Percentiles rank a stretch among this genome's conserved stretches.
These are phyloP conservation scores for Tubosaeta sp. DNA, from an alignment of 768 basidiomycete species.

Conservation along the genomic window DNA sequence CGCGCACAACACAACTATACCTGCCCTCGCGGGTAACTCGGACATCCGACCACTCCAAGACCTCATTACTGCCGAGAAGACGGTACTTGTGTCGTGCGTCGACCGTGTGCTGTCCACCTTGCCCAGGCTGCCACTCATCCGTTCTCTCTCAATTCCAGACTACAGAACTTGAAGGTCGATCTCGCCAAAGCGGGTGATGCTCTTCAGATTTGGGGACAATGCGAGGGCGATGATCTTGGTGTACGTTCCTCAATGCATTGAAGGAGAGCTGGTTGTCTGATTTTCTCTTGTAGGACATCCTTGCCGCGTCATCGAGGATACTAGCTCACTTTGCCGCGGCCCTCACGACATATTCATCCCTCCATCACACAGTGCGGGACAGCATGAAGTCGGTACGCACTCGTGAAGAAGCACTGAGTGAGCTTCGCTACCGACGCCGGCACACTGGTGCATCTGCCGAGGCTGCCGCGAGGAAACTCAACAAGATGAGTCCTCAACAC, in stretches of 20 bases:
- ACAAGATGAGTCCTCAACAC: slow-evolving; percentile 86
- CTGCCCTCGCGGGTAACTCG: slow-evolving; percentile 64
- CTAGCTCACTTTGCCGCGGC: slow-evolving; percentile 65
- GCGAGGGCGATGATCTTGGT: slow-evolving; percentile 80
- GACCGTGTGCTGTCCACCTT: background rate
- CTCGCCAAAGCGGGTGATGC: slow-evolving; percentile 69
- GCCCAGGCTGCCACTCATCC: background rate
- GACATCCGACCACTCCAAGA: slow-evolving; percentile 83
- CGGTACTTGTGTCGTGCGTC: slow-evolving; percentile 67
- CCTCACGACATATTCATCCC: slow-evolving; percentile 62
- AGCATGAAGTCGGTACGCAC: slow-evolving; percentile 81
- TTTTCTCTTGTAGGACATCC: slow-evolving; percentile 53
- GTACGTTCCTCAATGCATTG: slow-evolving; percentile 38
- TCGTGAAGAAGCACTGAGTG: slow-evolving; percentile 78
- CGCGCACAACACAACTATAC: slow-evolving; percentile 84
- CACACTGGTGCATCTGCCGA: slow-evolving; percentile 69
- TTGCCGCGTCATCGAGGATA: slow-evolving; percentile 65
- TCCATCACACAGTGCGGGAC: slow-evolving; percentile 56
- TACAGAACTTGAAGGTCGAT: slow-evolving; percentile 65
- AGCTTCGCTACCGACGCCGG: slow-evolving; percentile 66
- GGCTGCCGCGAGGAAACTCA: slow-evolving; percentile 80
- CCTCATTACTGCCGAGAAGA: slow-evolving; percentile 85
- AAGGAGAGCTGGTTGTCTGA: background rate
- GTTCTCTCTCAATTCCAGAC: slow-evolving; percentile 28
- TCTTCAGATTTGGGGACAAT: slow-evolving; percentile 64